Base-by-base conservation (phyloP, 2,329 filamentous ascomycete species). In the Aspergillus novofumigatus region DNA sequence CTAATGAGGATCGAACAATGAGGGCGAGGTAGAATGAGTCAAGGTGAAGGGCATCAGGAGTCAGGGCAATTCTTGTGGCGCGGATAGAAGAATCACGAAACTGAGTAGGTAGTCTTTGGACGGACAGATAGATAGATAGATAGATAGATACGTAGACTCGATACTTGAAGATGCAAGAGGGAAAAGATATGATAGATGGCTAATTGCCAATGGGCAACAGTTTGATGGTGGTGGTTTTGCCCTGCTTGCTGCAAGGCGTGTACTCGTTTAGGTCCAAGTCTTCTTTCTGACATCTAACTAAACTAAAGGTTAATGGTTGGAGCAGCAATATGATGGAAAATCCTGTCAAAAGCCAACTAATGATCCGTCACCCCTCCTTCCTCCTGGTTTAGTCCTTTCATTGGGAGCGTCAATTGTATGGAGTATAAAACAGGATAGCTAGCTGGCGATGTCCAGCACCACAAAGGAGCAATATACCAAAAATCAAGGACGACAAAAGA, bases 1-100 rank as follows among this genome's bases (percentile, higher is more conserved):
- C 41, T 54, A 51, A 28, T 51, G 52, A 35, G 38, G 52, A 35
- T 57, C 49, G 48, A 56, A 28, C 44, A 52, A 49, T 55, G 29
- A 50, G 26, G 51, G 23, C 42, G 38, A 54, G n/a, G 35, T 21
- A 20, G 23, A 42, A 55, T 51, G 23, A 23, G 51, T 50, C 51
- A 44, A 32, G 29, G 5, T 14, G 23, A 45, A 51, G 23, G 42
- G 49, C 51, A 55, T 52, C 20, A 50, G 17, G 20, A 23, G 44
- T 25, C 23, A 14, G 11, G 11, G 20, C 2, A 11, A 25, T 6
- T 47, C n/a, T 14, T 8, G 10, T 5, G 10, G 20, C 3, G 42
- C 3, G 20, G 21, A 45, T 20, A 45, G 20, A 45, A 45, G 8
- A 45, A 45, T 20, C n/a, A 45, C n/a, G 10, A 21, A 21, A 45